Base-by-base conservation (phyloP, 495 filamentous ascomycete species). In the Astrocystis sublimbata region DNA sequence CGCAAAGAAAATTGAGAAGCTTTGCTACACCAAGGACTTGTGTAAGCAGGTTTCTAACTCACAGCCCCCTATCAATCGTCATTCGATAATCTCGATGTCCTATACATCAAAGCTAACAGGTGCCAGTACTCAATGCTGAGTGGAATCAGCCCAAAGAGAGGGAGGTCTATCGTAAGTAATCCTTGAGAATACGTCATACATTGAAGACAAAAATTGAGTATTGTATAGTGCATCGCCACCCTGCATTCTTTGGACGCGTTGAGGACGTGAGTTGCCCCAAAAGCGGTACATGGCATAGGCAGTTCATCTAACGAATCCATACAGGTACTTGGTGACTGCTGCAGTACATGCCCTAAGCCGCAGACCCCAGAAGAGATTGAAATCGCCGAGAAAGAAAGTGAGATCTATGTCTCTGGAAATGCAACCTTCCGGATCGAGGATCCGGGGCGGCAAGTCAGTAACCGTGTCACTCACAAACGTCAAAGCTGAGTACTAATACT, bases 71-170 rank as follows among this genome's bases (percentile, higher is more conserved):
- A 1, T 35, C 19, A 12, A 40, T 12, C 6, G 24, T 19, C 26
- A 26, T 28, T 4, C 23, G 7, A 7, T 15, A 5, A 28, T n/a
- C 28, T 6, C 2, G 23, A 47, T 6, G 2, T 28, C n/a, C 10
- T 1, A 19, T 31, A 13, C 15, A 17, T n/a, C 23, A 46, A 33
- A 28, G 61, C 69, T 62, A 71, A 58, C 28, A 6, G 8, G 23
- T n/a, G 19, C 0, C 45, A 78, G 76, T 93, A n/a, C 81, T 94
- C 9, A 94, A 94, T 64, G 89, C 90, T 0, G 89, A 94, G 68
- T 94, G 90, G 90, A 94, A 93, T 64, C 83, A 87, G 63, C 79
- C 79, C 0, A 84, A 90, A 17, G 84, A 90, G 30, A 81, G 91
- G 17, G 76, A 84, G 40, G 86, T 92, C 3, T 84, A 89, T 62